phyloP scores from a whole-genome alignment of 345 rosid species.

The Eucalyptus shirleyi region DNA sequence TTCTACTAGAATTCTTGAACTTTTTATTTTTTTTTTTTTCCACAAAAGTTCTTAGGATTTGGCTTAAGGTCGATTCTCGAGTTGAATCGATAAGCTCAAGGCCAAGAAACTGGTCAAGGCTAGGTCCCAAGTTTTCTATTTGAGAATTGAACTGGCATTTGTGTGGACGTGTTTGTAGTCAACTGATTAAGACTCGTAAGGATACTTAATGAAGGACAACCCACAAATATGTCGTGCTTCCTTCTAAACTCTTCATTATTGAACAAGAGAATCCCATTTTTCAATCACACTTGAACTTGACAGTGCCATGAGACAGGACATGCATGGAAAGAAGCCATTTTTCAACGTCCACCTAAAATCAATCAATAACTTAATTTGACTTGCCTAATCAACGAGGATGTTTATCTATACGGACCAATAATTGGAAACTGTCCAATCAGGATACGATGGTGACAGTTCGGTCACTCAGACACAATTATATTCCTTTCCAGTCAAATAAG shows the following conservation, averaged over 20 bases:
- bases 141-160: too few species aligned
- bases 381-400: neutral
- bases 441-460: neutral
- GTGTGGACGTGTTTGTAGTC: neutral
- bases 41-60: neutral
- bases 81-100: neutral
- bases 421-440: neutral
- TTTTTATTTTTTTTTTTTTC: neutral
- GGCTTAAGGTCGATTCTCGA: neutral
- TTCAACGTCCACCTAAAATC: neutral
- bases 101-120: neutral
- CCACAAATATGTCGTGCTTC: neutral
- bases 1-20: rapidly evolving
- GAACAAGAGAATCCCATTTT: neutral
- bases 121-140: neutral
- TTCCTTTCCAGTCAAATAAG: too few species aligned
- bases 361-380: neutral
- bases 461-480: neutral
- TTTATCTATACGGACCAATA: neutral
- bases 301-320: neutral
- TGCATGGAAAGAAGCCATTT: neutral
- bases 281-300: neutral
- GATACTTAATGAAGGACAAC: neutral
- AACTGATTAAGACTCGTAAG: neutral
- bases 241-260: neutral